Conservation (phyloP, 345 rosid genomes). For the Alliaria petiolata region DNA sequence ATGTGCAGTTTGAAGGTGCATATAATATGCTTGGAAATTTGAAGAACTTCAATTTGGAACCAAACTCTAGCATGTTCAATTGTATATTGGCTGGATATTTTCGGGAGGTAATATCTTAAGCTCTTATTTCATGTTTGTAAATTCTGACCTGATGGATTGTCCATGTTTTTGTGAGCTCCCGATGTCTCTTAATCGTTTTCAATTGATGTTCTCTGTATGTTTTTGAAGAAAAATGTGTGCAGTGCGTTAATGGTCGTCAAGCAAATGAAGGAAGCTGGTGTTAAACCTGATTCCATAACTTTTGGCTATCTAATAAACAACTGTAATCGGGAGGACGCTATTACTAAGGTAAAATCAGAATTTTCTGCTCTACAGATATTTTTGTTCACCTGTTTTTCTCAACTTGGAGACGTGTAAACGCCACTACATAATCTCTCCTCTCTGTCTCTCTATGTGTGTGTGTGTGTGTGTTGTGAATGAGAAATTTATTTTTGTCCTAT, state of each 20-base stretch:
- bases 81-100: constrained; percentile 72
- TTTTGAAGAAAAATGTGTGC: constrained; percentile 52
- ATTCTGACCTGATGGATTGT: background rate
- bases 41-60: constrained; percentile 54
- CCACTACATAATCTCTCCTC: too few species aligned
- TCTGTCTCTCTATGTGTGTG: too few species aligned
- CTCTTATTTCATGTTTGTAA: background rate
- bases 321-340: constrained; percentile 50
- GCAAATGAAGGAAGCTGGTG: constrained; percentile 63
- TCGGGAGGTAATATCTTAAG: constrained; percentile 53
- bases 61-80: constrained; percentile 67
- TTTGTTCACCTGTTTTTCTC: background rate
- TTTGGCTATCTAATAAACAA: constrained; percentile 61
- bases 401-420: background rate
- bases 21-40: constrained; percentile 57
- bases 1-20: constrained; percentile 72
- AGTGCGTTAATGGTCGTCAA: constrained; percentile 51
- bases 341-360: constrained; percentile 48
- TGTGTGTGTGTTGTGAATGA: background rate
- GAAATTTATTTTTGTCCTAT: constrained; percentile 1
- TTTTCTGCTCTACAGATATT: background rate
- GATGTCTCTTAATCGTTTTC: background rate
- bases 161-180: background rate
- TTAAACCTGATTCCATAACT: constrained; percentile 76
- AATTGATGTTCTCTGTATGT: constrained; percentile 6